These are phyloP conservation scores for Galeopsis tetrahit DNA, from an alignment of 257 asterid species.

Conservation along the genomic window DNA sequence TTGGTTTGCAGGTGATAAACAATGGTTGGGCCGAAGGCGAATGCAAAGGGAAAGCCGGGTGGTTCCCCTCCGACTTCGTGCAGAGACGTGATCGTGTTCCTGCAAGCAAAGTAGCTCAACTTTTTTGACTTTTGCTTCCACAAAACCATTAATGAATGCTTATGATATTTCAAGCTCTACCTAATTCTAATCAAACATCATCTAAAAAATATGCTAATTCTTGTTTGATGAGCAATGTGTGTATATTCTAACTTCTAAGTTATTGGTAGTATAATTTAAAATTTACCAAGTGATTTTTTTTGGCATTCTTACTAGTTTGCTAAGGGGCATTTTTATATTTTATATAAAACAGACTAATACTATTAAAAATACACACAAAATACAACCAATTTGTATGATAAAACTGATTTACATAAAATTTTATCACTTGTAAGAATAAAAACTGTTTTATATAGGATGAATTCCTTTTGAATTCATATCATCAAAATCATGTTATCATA, in stretches of 20 bases:
- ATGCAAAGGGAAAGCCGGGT: constrained; percentile 78
- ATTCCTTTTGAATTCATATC: too few species aligned
- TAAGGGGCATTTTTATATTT: too few species aligned
- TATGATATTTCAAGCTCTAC: not conserved
- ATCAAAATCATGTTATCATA: too few species aligned
- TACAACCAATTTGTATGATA: too few species aligned
- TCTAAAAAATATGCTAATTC: not conserved
- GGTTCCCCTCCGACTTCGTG: constrained; percentile 69
- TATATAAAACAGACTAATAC: too few species aligned
- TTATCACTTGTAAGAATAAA: too few species aligned
- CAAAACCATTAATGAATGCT: constrained; percentile 3
- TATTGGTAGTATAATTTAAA: not conserved
- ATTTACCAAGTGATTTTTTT: too few species aligned
- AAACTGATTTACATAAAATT: too few species aligned
- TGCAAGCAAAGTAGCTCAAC: constrained; percentile 76
- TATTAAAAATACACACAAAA: too few species aligned
- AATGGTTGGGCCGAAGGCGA: constrained; percentile 89
- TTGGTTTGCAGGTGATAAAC: constrained; percentile 53
- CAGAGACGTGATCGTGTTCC: constrained; percentile 72
- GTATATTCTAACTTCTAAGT: not conserved
- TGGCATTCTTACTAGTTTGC: too few species aligned
- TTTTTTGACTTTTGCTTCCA: constrained; percentile 36
- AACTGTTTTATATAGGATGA: too few species aligned
- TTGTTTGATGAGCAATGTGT: not conserved
- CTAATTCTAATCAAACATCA: not conserved